A percentile compares a stretch with the other conserved stretches of the same genome.
These are phyloP conservation scores for Aspergillus olivimuriae DNA, from an alignment of 495 filamentous ascomycete species.

Conservation along the genomic window DNA sequence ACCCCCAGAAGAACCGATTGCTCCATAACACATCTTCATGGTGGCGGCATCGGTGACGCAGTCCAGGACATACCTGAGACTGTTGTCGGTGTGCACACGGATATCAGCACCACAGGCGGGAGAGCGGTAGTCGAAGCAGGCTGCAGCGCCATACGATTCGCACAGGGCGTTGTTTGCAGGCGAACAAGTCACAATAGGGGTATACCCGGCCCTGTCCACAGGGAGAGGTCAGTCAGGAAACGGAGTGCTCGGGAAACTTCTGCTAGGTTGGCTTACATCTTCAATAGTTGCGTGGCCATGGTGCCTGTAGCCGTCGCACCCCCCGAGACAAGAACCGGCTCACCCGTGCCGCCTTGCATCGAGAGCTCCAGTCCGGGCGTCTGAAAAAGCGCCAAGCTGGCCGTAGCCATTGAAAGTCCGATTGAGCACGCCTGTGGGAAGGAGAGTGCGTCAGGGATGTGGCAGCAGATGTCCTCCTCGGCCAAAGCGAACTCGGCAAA, in stretches of 20 bases:
- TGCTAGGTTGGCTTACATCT: background rate
- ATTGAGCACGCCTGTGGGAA: background rate
- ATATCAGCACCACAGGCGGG: constrained; percentile 32
- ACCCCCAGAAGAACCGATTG: constrained; percentile 28
- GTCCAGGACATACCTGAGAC: constrained; percentile 27
- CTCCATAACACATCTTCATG: constrained; percentile 25
- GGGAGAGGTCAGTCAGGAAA: too few relatives aligned
- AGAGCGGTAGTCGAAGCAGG: constrained; percentile 44
- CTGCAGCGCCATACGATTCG: constrained; percentile 35
- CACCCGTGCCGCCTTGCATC: background rate
- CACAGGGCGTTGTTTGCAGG: constrained; percentile 42
- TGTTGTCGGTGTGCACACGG: constrained; percentile 16
- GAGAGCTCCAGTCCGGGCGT: background rate
- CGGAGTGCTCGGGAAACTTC: too few relatives aligned
- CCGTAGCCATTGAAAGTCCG: background rate
- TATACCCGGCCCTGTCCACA: constrained; percentile 22
- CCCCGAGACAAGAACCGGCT: background rate
- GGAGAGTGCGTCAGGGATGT: background rate
- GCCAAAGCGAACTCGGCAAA: background rate
- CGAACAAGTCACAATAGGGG: constrained; percentile 42
- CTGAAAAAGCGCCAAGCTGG: background rate
- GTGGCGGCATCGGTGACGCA: constrained; percentile 19
- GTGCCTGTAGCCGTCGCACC: background rate
- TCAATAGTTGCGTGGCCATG: background rate
- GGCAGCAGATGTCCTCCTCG: background rate